Evolutionary conservation across 441 rosid species (phyloP).

Genomic region (Populus tomentosa): DNA sequence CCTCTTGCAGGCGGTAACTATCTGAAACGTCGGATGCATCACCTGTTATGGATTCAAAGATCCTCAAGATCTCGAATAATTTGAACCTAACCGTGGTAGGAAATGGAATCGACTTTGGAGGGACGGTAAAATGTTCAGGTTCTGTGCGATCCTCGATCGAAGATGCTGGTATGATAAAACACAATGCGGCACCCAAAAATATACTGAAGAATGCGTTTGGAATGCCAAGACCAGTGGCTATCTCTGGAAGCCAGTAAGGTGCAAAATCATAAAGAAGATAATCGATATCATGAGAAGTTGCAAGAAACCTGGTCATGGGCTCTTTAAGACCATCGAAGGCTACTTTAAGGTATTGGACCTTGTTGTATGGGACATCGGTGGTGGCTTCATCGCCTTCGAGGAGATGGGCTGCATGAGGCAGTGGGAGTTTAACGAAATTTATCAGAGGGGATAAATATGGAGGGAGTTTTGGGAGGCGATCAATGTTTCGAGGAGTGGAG

Average conservation of each 20-base stretch:
- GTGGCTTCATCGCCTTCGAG: constrained; percentile 19
- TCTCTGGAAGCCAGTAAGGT: constrained; percentile 22
- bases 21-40: constrained; percentile 12
- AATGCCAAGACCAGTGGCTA: constrained; percentile 14
- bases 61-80: constrained; percentile 12
- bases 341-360: constrained; percentile 15
- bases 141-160: no score
- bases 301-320: constrained; percentile 12
- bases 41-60: constrained; percentile 33
- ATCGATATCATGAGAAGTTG: constrained; percentile 20
- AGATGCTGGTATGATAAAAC: no score
- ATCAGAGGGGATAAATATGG: constrained; percentile 1
- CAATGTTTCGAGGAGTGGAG: constrained; percentile 17
- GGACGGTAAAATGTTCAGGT: no score
- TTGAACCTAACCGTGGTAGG: no score
- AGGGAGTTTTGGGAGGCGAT: constrained; percentile 19
- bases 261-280: constrained; percentile 29
- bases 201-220: constrained; percentile 23
- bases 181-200: constrained; percentile 14
- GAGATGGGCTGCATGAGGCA: constrained; percentile 17
- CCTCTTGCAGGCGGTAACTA: no score
- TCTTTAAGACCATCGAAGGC: constrained; percentile 26
- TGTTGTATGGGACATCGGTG: constrained; percentile 11
- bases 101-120: no score
- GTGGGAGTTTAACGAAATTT: constrained; percentile 15